Conservation (phyloP, 2,329 filamentous ascomycete genomes). For the Scedosporium minutisporum region DNA sequence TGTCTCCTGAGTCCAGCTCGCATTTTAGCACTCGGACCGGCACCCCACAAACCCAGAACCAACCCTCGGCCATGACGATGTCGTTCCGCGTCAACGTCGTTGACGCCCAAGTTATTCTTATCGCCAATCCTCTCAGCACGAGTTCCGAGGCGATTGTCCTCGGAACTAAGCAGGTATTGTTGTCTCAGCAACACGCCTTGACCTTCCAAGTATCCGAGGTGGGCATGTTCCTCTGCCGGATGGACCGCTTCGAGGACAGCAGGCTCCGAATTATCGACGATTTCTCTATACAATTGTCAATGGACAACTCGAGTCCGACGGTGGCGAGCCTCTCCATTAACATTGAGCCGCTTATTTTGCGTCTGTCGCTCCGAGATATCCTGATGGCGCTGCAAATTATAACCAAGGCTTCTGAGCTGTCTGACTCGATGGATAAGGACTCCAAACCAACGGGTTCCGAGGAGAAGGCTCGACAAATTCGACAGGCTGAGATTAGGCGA, state of each 20-base stretch:
- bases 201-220: conserved; percentile 90
- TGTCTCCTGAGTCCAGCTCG: background rate
- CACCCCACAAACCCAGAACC: background rate
- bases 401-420: conserved; percentile 81
- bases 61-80: conserved; percentile 48
- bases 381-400: conserved; percentile 88
- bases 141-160: conserved; percentile 95
- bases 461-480: conserved; percentile 46
- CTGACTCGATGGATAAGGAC: conserved; percentile 47
- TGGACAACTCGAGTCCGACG: conserved; percentile 59
- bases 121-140: conserved; percentile 82
- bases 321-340: conserved; percentile 75
- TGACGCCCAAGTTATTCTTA: conserved; percentile 91
- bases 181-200: conserved; percentile 88
- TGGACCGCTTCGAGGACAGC: conserved; percentile 93
- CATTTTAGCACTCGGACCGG: background rate
- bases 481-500: conserved; percentile 39
- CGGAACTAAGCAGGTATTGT: conserved; percentile 82
- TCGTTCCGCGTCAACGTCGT: conserved; percentile 91
- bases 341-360: conserved; percentile 81
- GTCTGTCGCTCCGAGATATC: conserved; percentile 88
- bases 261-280: conserved; percentile 90
- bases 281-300: conserved; percentile 81
- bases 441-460: conserved; percentile 28
- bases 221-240: conserved; percentile 96